Evolutionary conservation across 2,329 filamentous ascomycete species (phyloP), one percentile per base, ranked within the genome.

Genomic region (Aspergillus fumigatiaffinis): DNA sequence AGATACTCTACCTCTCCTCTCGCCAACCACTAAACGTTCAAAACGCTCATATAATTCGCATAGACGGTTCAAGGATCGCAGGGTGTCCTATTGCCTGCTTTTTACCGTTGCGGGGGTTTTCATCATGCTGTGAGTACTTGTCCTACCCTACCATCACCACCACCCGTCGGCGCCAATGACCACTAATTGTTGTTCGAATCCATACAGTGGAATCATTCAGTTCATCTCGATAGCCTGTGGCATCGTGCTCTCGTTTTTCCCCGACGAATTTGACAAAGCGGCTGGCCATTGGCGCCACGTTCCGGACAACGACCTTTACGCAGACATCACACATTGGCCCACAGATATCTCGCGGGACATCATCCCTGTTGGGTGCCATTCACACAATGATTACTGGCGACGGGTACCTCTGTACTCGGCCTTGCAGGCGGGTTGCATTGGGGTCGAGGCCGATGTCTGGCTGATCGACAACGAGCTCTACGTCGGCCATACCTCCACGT

Each of bases 371-470:
- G 74, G 72, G 32, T 84, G 81, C 58, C 82, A 84, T 62, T 84
- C 81, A 3, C 82, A 85, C 63, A 85, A 85, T 63, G 82, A 85
- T 66, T 84, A 85, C 68, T 84, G 81, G 81, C 79, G 81, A 8
- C 73, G 72, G 2, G 74, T 82, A 0, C 82, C 82, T 0, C 73
- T 85, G 0, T 83, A 77, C 64, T 81, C 81, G n/a, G 82, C 82
- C 10, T 71, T 85, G 0, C 72, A 77, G 56, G 80, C 76, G 25
- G 82, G 82, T 47, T 84, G 82, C 65, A 77, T 79, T 12, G 76
- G 82, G 32, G 79, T 84, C 20, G 82, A 85, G 71, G 82, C 82
- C 2, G 82, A 85, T 58, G 79, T 85, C 32, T 84, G 82, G 81
- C 74, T 81, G 7, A 79, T 81, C 55, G 71, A 77, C 44, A 64